These are phyloP conservation scores for Blakeslea trispora DNA, from an alignment of 371 early-diverging fungal species.

Conservation along the genomic window DNA sequence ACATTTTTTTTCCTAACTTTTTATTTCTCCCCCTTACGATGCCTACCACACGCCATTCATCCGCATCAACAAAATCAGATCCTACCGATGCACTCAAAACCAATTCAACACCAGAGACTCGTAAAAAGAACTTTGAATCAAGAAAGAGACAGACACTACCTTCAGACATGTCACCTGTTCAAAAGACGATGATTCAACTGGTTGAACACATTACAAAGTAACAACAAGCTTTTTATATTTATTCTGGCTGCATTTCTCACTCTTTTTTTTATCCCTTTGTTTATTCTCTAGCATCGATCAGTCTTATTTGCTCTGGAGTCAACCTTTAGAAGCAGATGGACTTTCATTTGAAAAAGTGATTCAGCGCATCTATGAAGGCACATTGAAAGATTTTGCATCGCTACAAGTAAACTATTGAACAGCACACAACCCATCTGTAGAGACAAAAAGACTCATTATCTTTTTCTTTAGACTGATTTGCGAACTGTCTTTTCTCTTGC, in stretches of 20 bases:
- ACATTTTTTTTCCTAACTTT: background rate
- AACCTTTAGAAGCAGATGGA: background rate
- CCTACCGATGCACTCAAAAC: background rate
- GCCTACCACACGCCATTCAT: background rate
- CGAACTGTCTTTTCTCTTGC: conserved; percentile 1
- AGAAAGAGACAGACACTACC: background rate
- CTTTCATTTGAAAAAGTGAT: conserved; percentile 13
- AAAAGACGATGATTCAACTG: background rate
- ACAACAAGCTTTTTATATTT: background rate
- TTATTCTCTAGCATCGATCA: background rate
- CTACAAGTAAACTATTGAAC: conserved; percentile 33
- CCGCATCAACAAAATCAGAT: background rate
- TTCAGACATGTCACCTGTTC: background rate
- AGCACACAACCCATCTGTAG: too few species aligned
- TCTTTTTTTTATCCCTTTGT: background rate
- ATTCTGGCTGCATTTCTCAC: background rate
- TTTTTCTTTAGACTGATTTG: background rate
- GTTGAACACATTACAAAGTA: background rate
- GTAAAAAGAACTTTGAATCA: background rate
- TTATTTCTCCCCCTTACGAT: background rate
- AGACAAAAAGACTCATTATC: too few species aligned
- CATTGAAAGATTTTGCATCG: conserved; percentile 20
- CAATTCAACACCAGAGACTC: background rate
- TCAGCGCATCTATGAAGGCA: conserved; percentile 22
- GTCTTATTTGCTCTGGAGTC: background rate